These are phyloP conservation scores for Monosporascus sp. DNA, from an alignment of 2,329 filamentous ascomycete genomes.

Conservation along the genomic window DNA sequence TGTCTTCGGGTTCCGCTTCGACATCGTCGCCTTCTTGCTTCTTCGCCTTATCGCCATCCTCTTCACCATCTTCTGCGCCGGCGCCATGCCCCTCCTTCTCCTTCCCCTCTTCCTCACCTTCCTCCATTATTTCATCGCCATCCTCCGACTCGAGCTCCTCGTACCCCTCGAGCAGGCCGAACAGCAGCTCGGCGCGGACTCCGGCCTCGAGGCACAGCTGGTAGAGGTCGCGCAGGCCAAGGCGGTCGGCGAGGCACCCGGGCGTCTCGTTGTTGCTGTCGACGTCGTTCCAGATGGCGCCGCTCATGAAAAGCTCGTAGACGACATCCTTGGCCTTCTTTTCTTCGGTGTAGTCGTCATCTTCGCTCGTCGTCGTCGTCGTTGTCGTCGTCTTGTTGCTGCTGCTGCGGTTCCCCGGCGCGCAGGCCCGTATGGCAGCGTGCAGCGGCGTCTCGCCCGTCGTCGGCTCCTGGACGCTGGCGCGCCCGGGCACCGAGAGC, in stretches of 20 bases:
- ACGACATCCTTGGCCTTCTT: slow-evolving; percentile 63
- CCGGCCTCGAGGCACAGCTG: slow-evolving; percentile 82
- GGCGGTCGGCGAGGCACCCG: slow-evolving; percentile 70
- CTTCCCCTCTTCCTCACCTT: slow-evolving; percentile 27
- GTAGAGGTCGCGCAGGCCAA: slow-evolving; percentile 70
- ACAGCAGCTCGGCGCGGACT: slow-evolving; percentile 80
- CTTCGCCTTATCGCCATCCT: slow-evolving; percentile 11
- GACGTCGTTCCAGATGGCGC: slow-evolving; percentile 96
- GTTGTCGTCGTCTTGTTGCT: background rate
- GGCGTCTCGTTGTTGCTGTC: slow-evolving; percentile 84
- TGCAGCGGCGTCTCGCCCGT: slow-evolving; percentile 87
- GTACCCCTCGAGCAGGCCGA: slow-evolving; percentile 78
- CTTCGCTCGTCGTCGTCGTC: slow-evolving; percentile 9
- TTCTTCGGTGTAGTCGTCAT: slow-evolving; percentile 30
- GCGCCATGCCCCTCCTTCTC: slow-evolving; percentile 22
- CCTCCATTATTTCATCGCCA: slow-evolving; percentile 37
- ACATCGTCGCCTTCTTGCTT: slow-evolving; percentile 15
- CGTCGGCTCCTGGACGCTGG: slow-evolving; percentile 76
- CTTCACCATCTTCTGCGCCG: slow-evolving; percentile 24
- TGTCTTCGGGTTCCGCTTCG: slow-evolving; percentile 12
- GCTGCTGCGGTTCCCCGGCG: slow-evolving; percentile 26
- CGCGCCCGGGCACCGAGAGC: slow-evolving; percentile 54
- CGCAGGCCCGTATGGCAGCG: slow-evolving; percentile 77
- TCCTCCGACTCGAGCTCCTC: slow-evolving; percentile 60
- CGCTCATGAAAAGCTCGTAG: slow-evolving; percentile 72